A percentile compares a stretch with the other conserved stretches of the same genome.
These are phyloP conservation scores for Pyrenula aspistea DNA, from an alignment of 495 filamentous ascomycete species.

Conservation along the genomic window DNA sequence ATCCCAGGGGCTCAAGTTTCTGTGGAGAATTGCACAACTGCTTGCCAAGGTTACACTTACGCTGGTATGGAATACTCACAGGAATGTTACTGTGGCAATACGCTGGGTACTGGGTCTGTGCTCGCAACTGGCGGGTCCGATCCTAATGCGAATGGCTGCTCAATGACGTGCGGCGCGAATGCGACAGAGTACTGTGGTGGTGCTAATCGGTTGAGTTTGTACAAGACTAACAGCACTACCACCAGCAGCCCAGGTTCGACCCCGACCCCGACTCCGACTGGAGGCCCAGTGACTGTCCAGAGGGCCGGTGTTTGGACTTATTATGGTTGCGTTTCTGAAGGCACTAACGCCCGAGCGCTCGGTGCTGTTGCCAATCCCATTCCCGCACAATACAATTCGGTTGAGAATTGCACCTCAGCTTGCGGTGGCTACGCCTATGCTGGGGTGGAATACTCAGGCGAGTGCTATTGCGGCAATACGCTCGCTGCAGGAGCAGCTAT, in stretches of 20 bases:
- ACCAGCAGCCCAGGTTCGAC: neutral
- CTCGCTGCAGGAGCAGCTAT: slow-evolving; percentile 30
- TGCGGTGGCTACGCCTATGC: slow-evolving; percentile 14
- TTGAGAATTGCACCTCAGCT: slow-evolving; percentile 14
- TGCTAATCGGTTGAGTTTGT: slow-evolving; percentile 11
- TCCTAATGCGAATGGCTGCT: slow-evolving; percentile 27
- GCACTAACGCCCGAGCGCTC: slow-evolving; percentile 19
- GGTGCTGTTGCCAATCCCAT: slow-evolving; percentile 17
- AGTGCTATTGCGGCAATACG: slow-evolving; percentile 41
- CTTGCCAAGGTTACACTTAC: slow-evolving; percentile 21
- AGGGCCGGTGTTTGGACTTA: slow-evolving; percentile 31
- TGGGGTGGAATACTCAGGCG: slow-evolving; percentile 24
- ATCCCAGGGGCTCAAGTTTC: slow-evolving; percentile 18
- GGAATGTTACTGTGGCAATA: slow-evolving; percentile 25
- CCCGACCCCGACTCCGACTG: neutral
- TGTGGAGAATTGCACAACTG: slow-evolving; percentile 27
- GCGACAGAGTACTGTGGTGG: slow-evolving; percentile 43
- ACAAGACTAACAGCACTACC: slow-evolving; percentile 10
- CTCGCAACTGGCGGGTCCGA: slow-evolving; percentile 5
- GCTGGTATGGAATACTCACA: slow-evolving; percentile 27
- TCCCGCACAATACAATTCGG: slow-evolving; percentile 7
- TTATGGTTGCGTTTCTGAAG: slow-evolving; percentile 10
- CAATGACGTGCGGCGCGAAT: slow-evolving; percentile 45
- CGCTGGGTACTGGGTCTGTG: slow-evolving; percentile 10
- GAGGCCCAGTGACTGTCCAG: neutral